phyloP scores from a whole-genome alignment of 2,329 filamentous ascomycete species.

The Diaporthe batatas region DNA sequence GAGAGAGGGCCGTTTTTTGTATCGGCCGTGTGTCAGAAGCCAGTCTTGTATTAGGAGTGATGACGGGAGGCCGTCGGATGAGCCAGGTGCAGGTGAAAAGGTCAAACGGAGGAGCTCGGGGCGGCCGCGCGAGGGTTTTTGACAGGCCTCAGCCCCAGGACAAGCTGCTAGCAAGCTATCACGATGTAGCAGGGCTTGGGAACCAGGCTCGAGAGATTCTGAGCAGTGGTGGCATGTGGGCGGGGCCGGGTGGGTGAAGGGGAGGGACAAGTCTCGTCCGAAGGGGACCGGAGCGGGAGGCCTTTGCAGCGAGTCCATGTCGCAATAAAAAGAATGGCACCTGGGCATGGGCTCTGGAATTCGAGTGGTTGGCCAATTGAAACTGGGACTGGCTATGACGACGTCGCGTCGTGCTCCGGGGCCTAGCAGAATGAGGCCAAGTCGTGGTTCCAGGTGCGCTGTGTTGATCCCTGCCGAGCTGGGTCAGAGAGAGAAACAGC shows the following conservation, averaged over 20 bases:
- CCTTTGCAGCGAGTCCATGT: slow-evolving; percentile 18
- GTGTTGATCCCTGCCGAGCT: slow-evolving; percentile 29
- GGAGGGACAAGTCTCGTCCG: slow-evolving; percentile 3
- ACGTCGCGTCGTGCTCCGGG: slow-evolving; percentile 12
- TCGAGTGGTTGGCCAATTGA: slow-evolving; percentile 26
- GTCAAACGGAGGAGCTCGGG: slow-evolving; percentile 5
- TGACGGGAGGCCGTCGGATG: slow-evolving; percentile 14
- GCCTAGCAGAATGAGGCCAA: slow-evolving; percentile 3
- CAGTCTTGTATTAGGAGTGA: slow-evolving; percentile 3
- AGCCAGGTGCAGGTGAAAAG: background rate
- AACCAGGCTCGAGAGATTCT: slow-evolving; percentile 10
- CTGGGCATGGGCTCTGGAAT: slow-evolving; percentile 24
- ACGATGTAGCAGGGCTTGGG: background rate
- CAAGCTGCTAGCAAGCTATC: background rate
- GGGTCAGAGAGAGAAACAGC: slow-evolving; percentile 26
- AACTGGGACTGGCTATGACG: slow-evolving; percentile 26
- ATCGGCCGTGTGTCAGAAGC: slow-evolving; percentile 24
- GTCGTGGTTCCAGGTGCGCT: slow-evolving; percentile 1
- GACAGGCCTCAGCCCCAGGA: slow-evolving; percentile 12
- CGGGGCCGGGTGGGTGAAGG: background rate
- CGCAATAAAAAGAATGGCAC: slow-evolving; percentile 3
- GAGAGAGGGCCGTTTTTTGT: slow-evolving; percentile 14
- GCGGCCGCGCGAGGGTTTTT: slow-evolving; percentile 19
- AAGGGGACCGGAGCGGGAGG: slow-evolving; percentile 13
- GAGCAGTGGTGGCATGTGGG: background rate